phyloP scores from a whole-genome alignment of 2,329 filamentous ascomycete genomes.

The Cercospora sp. region DNA sequence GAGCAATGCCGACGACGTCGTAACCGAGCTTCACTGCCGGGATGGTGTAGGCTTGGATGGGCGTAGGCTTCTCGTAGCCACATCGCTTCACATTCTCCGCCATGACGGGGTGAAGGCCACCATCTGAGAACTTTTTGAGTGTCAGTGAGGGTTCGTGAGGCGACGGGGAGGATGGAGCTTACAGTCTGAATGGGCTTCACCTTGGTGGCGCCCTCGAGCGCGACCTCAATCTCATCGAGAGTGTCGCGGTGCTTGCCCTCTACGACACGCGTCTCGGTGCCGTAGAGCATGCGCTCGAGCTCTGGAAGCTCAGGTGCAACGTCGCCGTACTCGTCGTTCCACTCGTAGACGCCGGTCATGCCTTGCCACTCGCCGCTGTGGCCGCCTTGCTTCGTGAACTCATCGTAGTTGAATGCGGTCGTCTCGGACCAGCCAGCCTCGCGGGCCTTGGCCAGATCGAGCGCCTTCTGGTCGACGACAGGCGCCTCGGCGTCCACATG shows the following conservation, averaged over 20 bases:
- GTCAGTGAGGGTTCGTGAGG: constrained; percentile 23
- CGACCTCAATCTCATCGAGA: constrained; percentile 51
- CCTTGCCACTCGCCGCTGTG: constrained; percentile 48
- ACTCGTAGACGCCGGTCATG: constrained; percentile 73
- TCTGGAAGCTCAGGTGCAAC: constrained; percentile 70
- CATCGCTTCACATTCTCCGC: constrained; percentile 72
- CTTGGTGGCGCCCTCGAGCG: constrained; percentile 51
- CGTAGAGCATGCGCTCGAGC: constrained; percentile 76
- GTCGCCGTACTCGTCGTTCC: constrained; percentile 82
- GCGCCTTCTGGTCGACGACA: constrained; percentile 1
- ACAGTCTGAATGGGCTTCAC: constrained; percentile 54
- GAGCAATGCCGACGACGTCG: constrained; percentile 85
- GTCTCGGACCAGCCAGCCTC: constrained; percentile 35
- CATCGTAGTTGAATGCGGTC: constrained; percentile 35
- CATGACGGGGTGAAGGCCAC: constrained; percentile 83
- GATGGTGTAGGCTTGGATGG: constrained; percentile 83
- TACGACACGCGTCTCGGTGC: constrained; percentile 52
- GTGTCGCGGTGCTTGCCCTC: constrained; percentile 68
- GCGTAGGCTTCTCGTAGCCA: constrained; percentile 72
- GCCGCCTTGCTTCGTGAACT: constrained; percentile 24
- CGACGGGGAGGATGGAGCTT: constrained; percentile 34
- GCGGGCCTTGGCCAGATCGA: constrained; percentile 17
- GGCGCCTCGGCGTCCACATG: neutral
- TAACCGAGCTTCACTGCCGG: constrained; percentile 74
- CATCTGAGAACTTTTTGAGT: constrained; percentile 63